Evolutionary conservation across 768 basidiomycete species (phyloP).

Genomic region (Kondoa malvinella): DNA sequence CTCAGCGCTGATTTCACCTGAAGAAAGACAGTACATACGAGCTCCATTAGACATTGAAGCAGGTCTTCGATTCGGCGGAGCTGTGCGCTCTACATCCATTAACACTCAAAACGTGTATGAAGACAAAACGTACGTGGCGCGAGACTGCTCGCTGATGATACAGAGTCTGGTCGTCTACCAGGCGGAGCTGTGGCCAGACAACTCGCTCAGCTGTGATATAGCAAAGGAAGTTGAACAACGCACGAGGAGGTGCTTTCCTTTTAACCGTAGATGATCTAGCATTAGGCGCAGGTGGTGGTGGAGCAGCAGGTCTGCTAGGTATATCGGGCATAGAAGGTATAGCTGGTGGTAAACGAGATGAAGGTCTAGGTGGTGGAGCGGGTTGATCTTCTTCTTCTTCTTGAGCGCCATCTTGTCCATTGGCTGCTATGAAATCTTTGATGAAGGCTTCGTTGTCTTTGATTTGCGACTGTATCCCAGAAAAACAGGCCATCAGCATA

Average conservation of each 20-base stretch:
- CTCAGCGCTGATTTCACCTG: background rate
- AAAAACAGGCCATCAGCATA: background rate
- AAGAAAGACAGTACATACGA: background rate
- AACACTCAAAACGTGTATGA: background rate
- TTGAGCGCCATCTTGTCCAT: conserved; percentile 33
- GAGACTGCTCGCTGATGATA: background rate
- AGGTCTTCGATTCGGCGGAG: background rate
- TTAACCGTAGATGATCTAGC: background rate
- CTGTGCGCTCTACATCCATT: background rate
- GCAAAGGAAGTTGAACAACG: background rate
- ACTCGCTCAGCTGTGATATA: background rate
- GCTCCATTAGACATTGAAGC: background rate
- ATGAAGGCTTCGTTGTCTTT: conserved; percentile 74
- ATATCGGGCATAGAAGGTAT: conserved; percentile 30
- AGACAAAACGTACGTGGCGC: background rate
- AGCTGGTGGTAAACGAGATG: conserved; percentile 18
- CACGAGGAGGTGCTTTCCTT: background rate
- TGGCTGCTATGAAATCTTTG: conserved; percentile 51
- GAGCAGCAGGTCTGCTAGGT: conserved; percentile 27
- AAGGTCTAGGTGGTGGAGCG: conserved; percentile 24
- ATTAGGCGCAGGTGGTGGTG: conserved; percentile 29
- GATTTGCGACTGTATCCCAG: conserved; percentile 40
- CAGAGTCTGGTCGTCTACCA: background rate
- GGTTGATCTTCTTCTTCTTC: conserved; percentile 20
- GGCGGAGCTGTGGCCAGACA: background rate